Base-by-base conservation (phyloP, 139 green algal genomes). In the Volvox reticuliferus region DNA sequence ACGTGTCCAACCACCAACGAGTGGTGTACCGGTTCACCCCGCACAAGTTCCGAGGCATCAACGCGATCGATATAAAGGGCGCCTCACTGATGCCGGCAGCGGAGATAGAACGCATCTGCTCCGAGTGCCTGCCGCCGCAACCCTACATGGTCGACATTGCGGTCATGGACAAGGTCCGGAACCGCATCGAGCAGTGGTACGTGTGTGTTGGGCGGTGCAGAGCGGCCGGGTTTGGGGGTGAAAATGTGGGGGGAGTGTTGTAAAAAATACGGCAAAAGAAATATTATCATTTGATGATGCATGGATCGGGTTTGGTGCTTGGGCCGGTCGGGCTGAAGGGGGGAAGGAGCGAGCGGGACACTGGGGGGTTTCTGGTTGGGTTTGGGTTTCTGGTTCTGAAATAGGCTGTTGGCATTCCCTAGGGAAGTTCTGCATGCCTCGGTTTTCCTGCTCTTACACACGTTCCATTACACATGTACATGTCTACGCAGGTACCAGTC, bases 91-190 rank as follows among this genome's bases (percentile, higher is more conserved):
- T 95, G 93, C 94, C 93, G 9, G 22, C 77, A 1, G 79, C 81
- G 62, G 91, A 79, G 28, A 69, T 90, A 33, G 87, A 93, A 36
- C 24, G 33, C 32, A 94, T 93, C 83, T 90, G 89, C 78, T 75
- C 82, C n/a, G 36, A 65, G 19, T 96, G 94, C 94, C 55, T 94
- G 80, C 94, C 94, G 12, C 63, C 76, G 14, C 79, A 94, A 79
- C 85, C 93, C 22, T 96, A 96, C 92, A 91, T 89, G 63, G 94
- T 96, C 78, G 93, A 95, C 80, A 94, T 96, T 18, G 93, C 91
- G 28, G 89, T 96, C 19, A 94, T 96, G 92, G 94, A 96, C 89
- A 95, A 95, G 76, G 93, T 96, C 63, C 85, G 94, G 30, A 88
- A 89, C 44, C 92, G 92, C 83, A 93, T 96, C 82, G 94, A 96